A percentile compares a stretch with the other conserved stretches of the same genome.
These are phyloP conservation scores for Chenopodium berlandieri DNA, from an alignment of 148 eudicot genomes.

Conservation along the genomic window DNA sequence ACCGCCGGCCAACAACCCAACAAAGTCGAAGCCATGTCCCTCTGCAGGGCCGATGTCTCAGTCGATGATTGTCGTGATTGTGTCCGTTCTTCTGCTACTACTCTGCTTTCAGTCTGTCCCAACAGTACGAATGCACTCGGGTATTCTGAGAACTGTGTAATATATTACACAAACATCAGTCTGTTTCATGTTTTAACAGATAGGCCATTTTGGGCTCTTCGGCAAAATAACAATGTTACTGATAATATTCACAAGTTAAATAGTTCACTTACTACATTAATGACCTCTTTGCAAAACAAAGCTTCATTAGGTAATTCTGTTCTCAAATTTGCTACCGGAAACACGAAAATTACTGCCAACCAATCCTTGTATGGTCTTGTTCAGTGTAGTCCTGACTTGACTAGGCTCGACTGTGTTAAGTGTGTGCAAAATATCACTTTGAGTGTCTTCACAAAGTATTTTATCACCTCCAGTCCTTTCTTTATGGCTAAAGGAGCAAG, in stretches of 20 bases:
- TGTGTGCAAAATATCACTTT: slow-evolving; percentile 8
- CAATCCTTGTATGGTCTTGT: slow-evolving; percentile 20
- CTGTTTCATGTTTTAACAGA: background rate
- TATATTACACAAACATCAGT: slow-evolving; percentile 12
- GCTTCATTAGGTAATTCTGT: slow-evolving; percentile 22
- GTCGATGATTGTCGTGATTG: slow-evolving; percentile 19
- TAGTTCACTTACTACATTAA: background rate
- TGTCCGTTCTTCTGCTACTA: slow-evolving; percentile 5
- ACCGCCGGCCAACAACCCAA: slow-evolving; percentile 31
- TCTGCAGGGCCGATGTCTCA: slow-evolving; percentile 27
- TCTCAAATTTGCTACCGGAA: slow-evolving; percentile 28
- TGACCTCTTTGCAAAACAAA: background rate
- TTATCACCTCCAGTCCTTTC: background rate
- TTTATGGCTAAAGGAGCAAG: slow-evolving; percentile 22
- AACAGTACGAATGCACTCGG: slow-evolving; percentile 24
- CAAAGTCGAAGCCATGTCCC: slow-evolving; percentile 28
- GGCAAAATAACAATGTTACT: background rate
- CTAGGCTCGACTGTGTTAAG: slow-evolving; percentile 12
- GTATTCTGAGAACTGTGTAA: slow-evolving; percentile 22
- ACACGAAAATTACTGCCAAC: slow-evolving; percentile 4
- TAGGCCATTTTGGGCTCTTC: background rate
- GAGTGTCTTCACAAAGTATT: background rate
- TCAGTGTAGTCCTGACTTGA: slow-evolving; percentile 31
- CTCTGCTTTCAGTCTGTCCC: slow-evolving; percentile 15
- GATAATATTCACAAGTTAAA: background rate